These are phyloP conservation scores for Zea mays DNA, from an alignment of 176 grass and related monocot genomes.

Conservation along the genomic window Zm-B73-REFERENCE-NAM-5.0 NC_050101.1:92379001-92379500, in stretches of 20 bases:
- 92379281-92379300: conserved; percentile 70
- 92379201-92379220: conserved; percentile 57
- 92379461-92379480: no score
- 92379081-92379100: background rate
- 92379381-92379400: no score
- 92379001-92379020: conserved; percentile 54
- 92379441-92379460: no score
- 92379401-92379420: no score
- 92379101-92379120: conserved; percentile 12
- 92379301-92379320: conserved; percentile 67
- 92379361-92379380: no score
- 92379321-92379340: background rate
- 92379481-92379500: no score
- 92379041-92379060: background rate
- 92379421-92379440: no score
- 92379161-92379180: conserved; percentile 16
- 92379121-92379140: conserved; percentile 46
- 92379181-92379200: conserved; percentile 45
- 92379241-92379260: conserved; percentile 68
- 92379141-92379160: no score
- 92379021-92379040: no score
- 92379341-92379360: no score
- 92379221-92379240: conserved; percentile 83
- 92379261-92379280: conserved; percentile 83
- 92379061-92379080: background rate